Evolutionary conservation across 495 filamentous ascomycete species (phyloP), one percentile per base, ranked within the genome.

Genomic region (Penicillium coffeae): DNA sequence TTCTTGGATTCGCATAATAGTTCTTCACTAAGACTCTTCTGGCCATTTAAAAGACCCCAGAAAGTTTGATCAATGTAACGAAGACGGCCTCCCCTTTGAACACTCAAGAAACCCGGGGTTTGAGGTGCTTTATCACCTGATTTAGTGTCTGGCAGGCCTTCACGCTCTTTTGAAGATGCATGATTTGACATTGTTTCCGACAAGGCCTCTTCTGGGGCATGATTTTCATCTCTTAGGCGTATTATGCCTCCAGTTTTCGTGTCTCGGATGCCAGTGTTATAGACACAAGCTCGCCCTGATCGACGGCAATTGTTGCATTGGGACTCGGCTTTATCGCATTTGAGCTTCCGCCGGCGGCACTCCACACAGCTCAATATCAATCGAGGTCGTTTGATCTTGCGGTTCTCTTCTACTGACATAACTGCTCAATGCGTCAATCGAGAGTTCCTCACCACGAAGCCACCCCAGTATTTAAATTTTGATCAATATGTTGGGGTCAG

Each of bases 311-410:
- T 61, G 22, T 35, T 46, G 21, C 64, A 67, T 39, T 53, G 33
- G 39, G 64, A 59, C 32, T 57, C 50, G 12, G 55, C 54, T 8
- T 51, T 48, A 14, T 55, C 59, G 20, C 62, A 63, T 16, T 59
- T 59, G 18, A 65, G 59, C 33, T 65, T 65, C 18, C 60, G 59
- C 9, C 50, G 49, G 7, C 54, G 50, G 37, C 64, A 67, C 21
- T 57, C 55, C 15, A 53, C 21, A 47, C 64, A 65, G 25, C 48
- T 62, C 0, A 58, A 42, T 12, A 56, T 47, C 44, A 64, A 25
- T 18, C 59, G 55, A 15, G 59, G 58, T 44, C 53, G 45, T 39
- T 55, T 59, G 42, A 58, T 58, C 21, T 36, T 22, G 42, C 21
- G 33, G 21, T 37, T 5, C 13, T 37, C 15, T 14, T 14, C 25